Base-by-base conservation (phyloP, 2,329 filamentous ascomycete species). In the Colletotrichum orbiculare region DNA sequence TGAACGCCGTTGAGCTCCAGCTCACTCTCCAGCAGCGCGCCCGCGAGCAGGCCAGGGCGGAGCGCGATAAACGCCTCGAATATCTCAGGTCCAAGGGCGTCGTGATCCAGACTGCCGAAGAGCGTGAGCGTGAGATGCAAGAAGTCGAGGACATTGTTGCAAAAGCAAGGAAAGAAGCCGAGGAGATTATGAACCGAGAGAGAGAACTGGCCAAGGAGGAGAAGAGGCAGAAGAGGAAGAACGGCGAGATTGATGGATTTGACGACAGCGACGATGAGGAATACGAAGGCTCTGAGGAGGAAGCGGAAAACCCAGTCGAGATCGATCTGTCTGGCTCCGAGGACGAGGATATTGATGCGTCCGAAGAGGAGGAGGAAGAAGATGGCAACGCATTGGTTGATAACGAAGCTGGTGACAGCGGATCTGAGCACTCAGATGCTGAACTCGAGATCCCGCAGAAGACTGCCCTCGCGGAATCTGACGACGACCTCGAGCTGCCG, bases 131-230 rank as follows among this genome's bases (percentile, higher is more conserved):
- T 39, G 91, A 97, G 74, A 88, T 93, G 76, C 89, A 91, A 62
- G 89, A 94, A 64, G 88, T 97, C 11, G 96, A 98, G 71, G 91
- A 97, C 72, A 86, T 98, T 66, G 87, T 98, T 34, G 91, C 95
- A 52, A 94, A 90, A 71, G 95, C 94, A 17, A 86, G 94, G 62
- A 84, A 89, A 67, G 93, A 98, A 74, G 94, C 90, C 2, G 87
- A 91, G 48, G 89, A 91, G 69, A 89, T 98, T 54, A 91, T 90
- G 77, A 88, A 91, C 71, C 83, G 88, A 53, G 96, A 99, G 78
- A 89, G 89, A 68, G 90, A 87, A 35, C 89, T 87, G 48, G 88
- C 88, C 0, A 95, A 92, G 78, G 88, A 89, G 72, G 85, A 88
- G 58, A 84, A 74, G 71, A 82, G 77, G 72, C 80, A 77, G 66